These are phyloP conservation scores for Lachnellula cervina DNA, from an alignment of 2,329 filamentous ascomycete species.

Conservation along the genomic window DNA sequence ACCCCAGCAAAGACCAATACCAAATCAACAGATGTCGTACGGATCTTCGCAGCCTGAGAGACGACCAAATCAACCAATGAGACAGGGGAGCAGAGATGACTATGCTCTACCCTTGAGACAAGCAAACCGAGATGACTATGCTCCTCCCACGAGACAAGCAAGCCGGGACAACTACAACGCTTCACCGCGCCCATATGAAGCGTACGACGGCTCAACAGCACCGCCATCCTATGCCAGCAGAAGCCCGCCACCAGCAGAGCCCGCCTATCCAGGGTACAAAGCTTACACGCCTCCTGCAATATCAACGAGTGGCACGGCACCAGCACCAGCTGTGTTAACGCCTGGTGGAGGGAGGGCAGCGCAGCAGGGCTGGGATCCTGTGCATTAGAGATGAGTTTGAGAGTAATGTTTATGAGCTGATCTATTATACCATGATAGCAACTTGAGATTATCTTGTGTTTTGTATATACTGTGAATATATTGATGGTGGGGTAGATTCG, in stretches of 20 bases:
- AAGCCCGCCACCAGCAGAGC: constrained; percentile 22
- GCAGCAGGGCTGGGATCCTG: constrained; percentile 25
- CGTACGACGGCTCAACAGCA: constrained; percentile 12
- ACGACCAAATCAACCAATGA: constrained; percentile 8
- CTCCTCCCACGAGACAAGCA: neutral
- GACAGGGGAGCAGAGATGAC: constrained; percentile 1
- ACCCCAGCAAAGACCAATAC: neutral
- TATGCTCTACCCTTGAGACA: neutral
- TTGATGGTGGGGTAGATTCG: no score
- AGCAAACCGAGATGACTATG: constrained; percentile 10
- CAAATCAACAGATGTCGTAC: constrained; percentile 2
- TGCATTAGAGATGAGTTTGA: neutral
- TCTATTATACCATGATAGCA: no score
- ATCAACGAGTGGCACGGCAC: neutral
- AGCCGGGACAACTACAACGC: constrained; percentile 10
- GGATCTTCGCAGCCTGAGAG: constrained; percentile 2
- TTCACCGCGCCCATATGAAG: constrained; percentile 2
- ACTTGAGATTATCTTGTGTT: no score
- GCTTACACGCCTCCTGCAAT: constrained; percentile 16
- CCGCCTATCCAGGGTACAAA: constrained; percentile 22
- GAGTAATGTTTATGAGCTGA: no score
- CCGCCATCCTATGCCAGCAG: constrained; percentile 20
- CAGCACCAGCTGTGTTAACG: neutral
- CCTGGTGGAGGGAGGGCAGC: constrained; percentile 10
- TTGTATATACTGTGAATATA: no score